A percentile compares a stretch with the other conserved stretches of the same genome.
Conservation (phyloP, 2,329 filamentous ascomycete species). For the Dactylellina haptotyla region DNA sequence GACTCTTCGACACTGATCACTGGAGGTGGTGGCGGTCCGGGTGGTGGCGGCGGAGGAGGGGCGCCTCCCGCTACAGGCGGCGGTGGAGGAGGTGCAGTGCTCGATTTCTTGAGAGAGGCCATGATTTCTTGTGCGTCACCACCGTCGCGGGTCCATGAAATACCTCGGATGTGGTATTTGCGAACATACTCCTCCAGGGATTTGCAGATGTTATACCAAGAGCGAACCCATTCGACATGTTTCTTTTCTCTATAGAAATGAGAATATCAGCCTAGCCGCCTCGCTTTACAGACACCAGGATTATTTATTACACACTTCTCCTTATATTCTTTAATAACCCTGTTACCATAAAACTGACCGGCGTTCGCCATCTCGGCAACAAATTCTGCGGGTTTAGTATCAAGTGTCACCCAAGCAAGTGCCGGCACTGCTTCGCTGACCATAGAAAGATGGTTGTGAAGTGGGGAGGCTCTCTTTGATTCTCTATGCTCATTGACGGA, state of each 20-base stretch:
- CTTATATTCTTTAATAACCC: conserved; percentile 89
- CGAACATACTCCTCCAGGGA: conserved; percentile 85
- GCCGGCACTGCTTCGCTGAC: conserved; percentile 90
- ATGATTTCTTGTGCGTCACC: conserved; percentile 77
- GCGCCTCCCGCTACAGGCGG: conserved; percentile 63
- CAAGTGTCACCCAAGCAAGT: conserved; percentile 88
- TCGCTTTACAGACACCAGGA: background rate
- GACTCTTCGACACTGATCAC: conserved; percentile 68
- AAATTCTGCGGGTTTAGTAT: conserved; percentile 83
- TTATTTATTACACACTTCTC: conserved; percentile 69
- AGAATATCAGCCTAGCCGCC: background rate
- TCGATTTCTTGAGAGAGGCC: conserved; percentile 66
- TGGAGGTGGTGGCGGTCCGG: conserved; percentile 76
- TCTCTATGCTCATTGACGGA: conserved; percentile 84
- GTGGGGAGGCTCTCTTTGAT: conserved; percentile 76
- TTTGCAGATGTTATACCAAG: conserved; percentile 91
- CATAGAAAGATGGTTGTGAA: conserved; percentile 84
- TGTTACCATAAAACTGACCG: conserved; percentile 93
- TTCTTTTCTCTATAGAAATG: conserved; percentile 71
- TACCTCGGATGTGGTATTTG: conserved; percentile 79
- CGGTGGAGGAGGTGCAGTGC: conserved; percentile 63
- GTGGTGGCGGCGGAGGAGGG: conserved; percentile 71
- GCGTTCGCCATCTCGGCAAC: conserved; percentile 84
- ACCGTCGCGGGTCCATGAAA: conserved; percentile 86
- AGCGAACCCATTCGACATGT: conserved; percentile 87